Evolutionary conservation across 495 filamentous ascomycete genomes (phyloP), one percentile per base, ranked within the genome.

Genomic region (Cercophora samala): DNA sequence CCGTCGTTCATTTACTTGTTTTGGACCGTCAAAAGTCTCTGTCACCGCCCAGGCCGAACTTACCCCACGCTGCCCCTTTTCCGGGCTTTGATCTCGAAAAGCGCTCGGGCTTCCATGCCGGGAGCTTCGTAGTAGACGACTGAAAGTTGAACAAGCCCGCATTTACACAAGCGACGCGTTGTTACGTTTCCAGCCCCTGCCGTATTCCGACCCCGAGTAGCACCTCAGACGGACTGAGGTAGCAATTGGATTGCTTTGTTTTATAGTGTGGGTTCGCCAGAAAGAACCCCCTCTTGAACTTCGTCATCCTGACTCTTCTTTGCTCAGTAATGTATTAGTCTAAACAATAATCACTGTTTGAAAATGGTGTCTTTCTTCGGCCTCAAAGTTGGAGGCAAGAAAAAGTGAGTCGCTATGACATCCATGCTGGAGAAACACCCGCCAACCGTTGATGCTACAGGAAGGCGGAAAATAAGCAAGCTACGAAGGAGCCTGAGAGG

Each of bases 281-380:
- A 46, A 46, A 46, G 6, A 46, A 46, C 37, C 37, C 37, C 37
- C 37, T 17, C 15, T 1, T 32, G 3, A 46, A 46, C 37, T 46
- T 46, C 13, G 37, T 46, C 37, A 46, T 18, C 37, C 37, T 46
- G 46, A 52, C 52, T 23, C 56, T 0, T 63, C 29, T 17, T 22
- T 51, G 19, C 37, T 17, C 58, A 67, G 65, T 68, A 72, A 72
- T 74, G 67, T 68, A 54, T 59, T 53, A 65, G 25, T 62, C 21
- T 60, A 64, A 55, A 58, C 37, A 61, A 29, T 63, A 65, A 64
- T 75, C 54, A 29, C 32, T 67, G 59, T 32, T 66, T 67, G 74
- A 80, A 13, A 55, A 83, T 83, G 81, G 80, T 82, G 15, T 83
- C 81, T 4, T 81, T 83, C 58, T 83, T 83, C 68, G 81, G 81